Base-by-base conservation (phyloP, 1,284 basidiomycete genomes). In the Melampsora occidentalis region DNA sequence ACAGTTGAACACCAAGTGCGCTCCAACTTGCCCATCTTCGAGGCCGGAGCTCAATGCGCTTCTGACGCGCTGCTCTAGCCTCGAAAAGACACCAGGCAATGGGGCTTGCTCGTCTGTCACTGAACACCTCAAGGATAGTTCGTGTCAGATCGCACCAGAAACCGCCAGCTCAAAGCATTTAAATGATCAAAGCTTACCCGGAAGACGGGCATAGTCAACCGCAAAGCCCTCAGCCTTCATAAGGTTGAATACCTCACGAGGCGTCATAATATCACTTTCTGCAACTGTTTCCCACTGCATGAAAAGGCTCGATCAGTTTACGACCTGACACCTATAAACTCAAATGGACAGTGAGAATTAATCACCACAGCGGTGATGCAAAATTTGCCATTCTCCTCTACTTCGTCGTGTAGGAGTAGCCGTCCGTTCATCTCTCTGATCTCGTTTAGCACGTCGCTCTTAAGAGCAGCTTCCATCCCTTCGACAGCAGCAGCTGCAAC, bases 51-150 rank as follows among this genome's bases (percentile, higher is more conserved):
- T 83, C 59, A 93, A 83, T 10, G 90, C 90, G 5, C 85, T 83
- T 49, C 86, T 86, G 5, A 97, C 87, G 28, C 94, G 88, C 46
- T 89, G 87, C 39, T 95, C 86, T 61, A 98, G 86, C 73, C 90
- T 89, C 48, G 88, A 89, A 42, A 97, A 87, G 6, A 93, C 92
- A 53, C 87, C 90, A 0, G 94, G 95, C 18, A 97, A 86, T 1
- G 95, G 94, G 0, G 94, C 93, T 85, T 96, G 94, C 83, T 97
- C 94, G 81, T 97, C 95, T 16, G 94, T 97, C 46, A 83, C 93
- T 94, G 82, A 5, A 49, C n/a, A 22, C 20, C 67, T 59, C n/a
- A 51, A 16, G n/a, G 12, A 49, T 57, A 46, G 5, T 53, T 28
- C 20, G n/a, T 65, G 31, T 33, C 6, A 53, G 16, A 12, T 71